Conservation (phyloP, 2,329 filamentous ascomycete species). For the Penicillium italicum region DNA sequence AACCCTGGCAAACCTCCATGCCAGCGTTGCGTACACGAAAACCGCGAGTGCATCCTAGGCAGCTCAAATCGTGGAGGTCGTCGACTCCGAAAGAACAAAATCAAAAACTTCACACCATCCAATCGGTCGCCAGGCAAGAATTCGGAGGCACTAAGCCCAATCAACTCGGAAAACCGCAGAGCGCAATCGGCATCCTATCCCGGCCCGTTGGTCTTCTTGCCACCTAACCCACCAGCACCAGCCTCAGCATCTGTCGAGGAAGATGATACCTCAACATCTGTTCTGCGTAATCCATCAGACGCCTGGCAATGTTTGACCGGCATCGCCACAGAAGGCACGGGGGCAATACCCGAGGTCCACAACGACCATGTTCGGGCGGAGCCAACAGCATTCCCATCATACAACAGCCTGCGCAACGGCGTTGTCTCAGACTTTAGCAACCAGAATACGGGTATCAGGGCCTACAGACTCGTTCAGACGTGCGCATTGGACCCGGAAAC, state of each 20-base stretch:
- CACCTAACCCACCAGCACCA: constrained; percentile 31
- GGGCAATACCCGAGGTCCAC: constrained; percentile 20
- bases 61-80: constrained; percentile 58
- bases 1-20: constrained; percentile 50
- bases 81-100: constrained; percentile 54
- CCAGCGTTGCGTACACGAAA: constrained; percentile 55
- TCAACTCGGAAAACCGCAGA: constrained; percentile 26
- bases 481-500: constrained; percentile 48
- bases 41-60: constrained; percentile 57
- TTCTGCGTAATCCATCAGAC: constrained; percentile 47
- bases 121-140: constrained; percentile 26
- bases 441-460: constrained; percentile 34
- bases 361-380: constrained; percentile 23
- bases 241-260: constrained; percentile 34
- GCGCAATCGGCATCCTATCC: constrained; percentile 31
- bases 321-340: constrained; percentile 41
- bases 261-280: constrained; percentile 40
- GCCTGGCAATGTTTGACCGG: constrained; percentile 49
- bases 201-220: constrained; percentile 34
- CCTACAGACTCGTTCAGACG: constrained; percentile 45
- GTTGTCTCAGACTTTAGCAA: constrained; percentile 26
- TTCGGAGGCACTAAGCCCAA: constrained; percentile 27
- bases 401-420: constrained; percentile 27
- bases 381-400: constrained; percentile 24
- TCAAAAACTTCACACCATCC: constrained; percentile 33